Base-by-base conservation (phyloP, 495 filamentous ascomycete species). In the Geopyxis carbonaria region DNA sequence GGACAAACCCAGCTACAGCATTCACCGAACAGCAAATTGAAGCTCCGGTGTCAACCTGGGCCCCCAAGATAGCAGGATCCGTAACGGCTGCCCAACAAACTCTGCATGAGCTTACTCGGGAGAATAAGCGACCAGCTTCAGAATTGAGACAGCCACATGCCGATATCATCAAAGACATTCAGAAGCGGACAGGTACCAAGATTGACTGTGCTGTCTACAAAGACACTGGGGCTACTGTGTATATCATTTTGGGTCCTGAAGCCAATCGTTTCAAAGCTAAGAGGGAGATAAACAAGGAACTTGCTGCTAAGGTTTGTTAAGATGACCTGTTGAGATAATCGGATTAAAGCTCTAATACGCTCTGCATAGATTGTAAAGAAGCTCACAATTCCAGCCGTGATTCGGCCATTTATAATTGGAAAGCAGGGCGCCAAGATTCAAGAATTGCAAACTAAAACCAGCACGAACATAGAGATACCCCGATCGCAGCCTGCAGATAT, bases 371-470 rank as follows among this genome's bases (percentile, higher is more conserved):
- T 78, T 68, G 70, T 73, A 22, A 57, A 79, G 38, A 74, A 70
- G 43, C 67, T 93, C 19, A 67, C 80, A 2, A 76, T 97, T 42
- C 89, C 89, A 18, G 67, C 78, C 10, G 85, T 80, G 22, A 71
- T 81, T 4, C 73, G 82, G 33, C 68, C 82, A 10, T 73, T 82
- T 57, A 81, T 99, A 55, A 94, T 99, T 57, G 91, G 89, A 53
- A 80, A 78, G 37, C 72, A 78, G 57, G 91, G 91, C 38, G 66
- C 79, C n/a, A 85, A 76, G 27, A 81, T 99, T 50, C 82, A 92
- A 54, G 72, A 76, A 22, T 72, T 99, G 38, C 75, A 80, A 57
- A 76, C 79, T 56, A 75, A 78, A 46, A 82, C 81, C 0, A 83
- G 85, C 34, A 86, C 89, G 13, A 72, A 73, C 27, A 80, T 99